Evolutionary conservation across 768 basidiomycete species (phyloP).

Genomic region (Leccinum boreale): DNA sequence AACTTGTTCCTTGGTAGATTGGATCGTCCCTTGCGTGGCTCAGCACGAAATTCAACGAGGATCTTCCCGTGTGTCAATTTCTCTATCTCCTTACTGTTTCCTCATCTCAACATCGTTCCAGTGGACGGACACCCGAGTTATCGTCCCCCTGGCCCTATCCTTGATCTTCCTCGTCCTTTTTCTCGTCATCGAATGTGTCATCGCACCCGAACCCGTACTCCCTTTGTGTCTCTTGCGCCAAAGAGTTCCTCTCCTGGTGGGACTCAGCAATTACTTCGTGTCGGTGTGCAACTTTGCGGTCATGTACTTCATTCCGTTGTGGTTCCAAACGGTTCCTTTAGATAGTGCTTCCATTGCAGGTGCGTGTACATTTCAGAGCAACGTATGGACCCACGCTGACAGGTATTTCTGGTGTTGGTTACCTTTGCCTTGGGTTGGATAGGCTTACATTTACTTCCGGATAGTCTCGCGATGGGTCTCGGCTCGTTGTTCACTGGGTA

Average conservation of each 20-base stretch:
- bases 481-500: constrained; percentile 52
- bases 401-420: background rate
- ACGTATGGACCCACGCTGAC: background rate
- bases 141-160: constrained; percentile 44
- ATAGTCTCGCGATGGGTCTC: constrained; percentile 45
- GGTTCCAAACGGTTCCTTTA: constrained; percentile 77
- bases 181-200: constrained; percentile 53
- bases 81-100: background rate
- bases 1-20: constrained; percentile 33
- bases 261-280: constrained; percentile 68
- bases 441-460: constrained; percentile 50
- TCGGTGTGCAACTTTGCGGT: constrained; percentile 72
- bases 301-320: constrained; percentile 76
- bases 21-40: constrained; percentile 66
- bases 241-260: constrained; percentile 68
- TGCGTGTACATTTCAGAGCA: constrained; percentile 15
- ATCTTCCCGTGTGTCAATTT: constrained; percentile 44
- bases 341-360: constrained; percentile 66
- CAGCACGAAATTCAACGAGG: constrained; percentile 68
- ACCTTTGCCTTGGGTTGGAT: too few species aligned
- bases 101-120: constrained; percentile 20
- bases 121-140: constrained; percentile 57
- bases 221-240: constrained; percentile 62
- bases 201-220: constrained; percentile 69
- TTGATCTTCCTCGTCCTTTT: constrained; percentile 49